Evolutionary conservation across 2,329 filamentous ascomycete species (phyloP), one percentile per base, ranked within the genome.

Genomic region (Xylariaceae sp.): DNA sequence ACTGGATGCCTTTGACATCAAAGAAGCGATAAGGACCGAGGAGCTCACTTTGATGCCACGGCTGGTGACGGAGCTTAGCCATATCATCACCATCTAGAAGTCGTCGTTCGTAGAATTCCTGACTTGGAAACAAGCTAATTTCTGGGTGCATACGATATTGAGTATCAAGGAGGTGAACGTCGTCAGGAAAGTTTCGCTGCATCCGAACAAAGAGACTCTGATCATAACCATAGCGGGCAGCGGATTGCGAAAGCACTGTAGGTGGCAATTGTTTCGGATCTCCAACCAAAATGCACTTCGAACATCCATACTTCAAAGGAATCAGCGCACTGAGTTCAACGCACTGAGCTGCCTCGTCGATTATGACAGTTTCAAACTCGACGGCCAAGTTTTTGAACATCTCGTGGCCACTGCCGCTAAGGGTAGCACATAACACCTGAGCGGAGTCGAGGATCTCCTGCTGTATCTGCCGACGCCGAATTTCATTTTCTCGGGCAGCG

Each of bases 111-210:
- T 99, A 99, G 76, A 99, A 99, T 48, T 93, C 89, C 65, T 83
- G 79, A 73, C 92, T 96, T 1, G 96, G 95, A 73, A 97, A 99
- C 49, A 80, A 75, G 74, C 92, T 96, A 72, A 99, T 99, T 65
- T 95, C 91, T 0, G 96, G 95, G 76, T 99, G 95, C 96, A 99
- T 99, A 75, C 95, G 95, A 73, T 99, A 99, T 71, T 99, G 95
- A 53, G 90, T 95, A 71, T 98, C 94, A n/a, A 99, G 85, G 23
- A 99, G 82, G 77, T 99, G 94, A 14, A 99, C 87, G 63, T 96
- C 89, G 28, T 90, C 80, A 1, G 92, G 91, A 67, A 94, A 88
- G 63, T 97, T 97, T 68, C 88, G 87, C 72, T 98, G 95, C 94
- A 99, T 99, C 29, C 95, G 90, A 51, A 98, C 95, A 78, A 99